phyloP scores from a whole-genome alignment of 768 basidiomycete species.

The Tulasnella calospora region DNA sequence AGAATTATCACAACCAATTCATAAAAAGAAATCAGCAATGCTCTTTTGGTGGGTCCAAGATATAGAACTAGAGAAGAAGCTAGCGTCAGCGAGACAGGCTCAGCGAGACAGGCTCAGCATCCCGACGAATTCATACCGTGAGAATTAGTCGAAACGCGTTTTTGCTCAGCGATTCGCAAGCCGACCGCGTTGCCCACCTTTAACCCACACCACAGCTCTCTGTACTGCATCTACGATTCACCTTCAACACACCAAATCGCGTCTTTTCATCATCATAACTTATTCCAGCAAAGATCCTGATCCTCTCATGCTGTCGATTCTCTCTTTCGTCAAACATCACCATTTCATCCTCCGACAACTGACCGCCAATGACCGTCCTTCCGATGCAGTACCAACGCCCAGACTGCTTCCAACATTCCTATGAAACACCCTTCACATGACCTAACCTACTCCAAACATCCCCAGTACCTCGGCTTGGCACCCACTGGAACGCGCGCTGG shows the following conservation, averaged over 20 bases:
- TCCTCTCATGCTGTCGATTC: not conserved
- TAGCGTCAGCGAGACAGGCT: too few relatives aligned
- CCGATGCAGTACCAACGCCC: constrained; percentile 9
- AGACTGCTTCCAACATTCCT: not conserved
- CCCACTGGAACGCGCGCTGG: not conserved
- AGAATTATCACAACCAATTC: too few relatives aligned
- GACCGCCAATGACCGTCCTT: not conserved
- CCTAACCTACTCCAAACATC: not conserved
- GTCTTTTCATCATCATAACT: not conserved
- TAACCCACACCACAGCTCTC: not conserved
- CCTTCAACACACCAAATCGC: not conserved
- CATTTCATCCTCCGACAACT: not conserved
- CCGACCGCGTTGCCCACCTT: not conserved
- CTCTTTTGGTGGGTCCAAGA: too few relatives aligned
- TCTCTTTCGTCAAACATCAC: not conserved
- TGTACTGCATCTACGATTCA: not conserved
- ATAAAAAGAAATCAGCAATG: too few relatives aligned
- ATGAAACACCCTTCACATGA: not conserved
- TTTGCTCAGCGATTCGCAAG: not conserved
- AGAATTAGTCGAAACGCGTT: not conserved
- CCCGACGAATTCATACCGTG: not conserved
- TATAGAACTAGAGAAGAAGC: too few relatives aligned
- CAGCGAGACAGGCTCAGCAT: too few relatives aligned
- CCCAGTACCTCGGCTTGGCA: not conserved
- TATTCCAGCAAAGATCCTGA: constrained; percentile 3